Base-by-base conservation (phyloP, 2,329 filamentous ascomycete species). In the Colletotrichum sp. region DNA sequence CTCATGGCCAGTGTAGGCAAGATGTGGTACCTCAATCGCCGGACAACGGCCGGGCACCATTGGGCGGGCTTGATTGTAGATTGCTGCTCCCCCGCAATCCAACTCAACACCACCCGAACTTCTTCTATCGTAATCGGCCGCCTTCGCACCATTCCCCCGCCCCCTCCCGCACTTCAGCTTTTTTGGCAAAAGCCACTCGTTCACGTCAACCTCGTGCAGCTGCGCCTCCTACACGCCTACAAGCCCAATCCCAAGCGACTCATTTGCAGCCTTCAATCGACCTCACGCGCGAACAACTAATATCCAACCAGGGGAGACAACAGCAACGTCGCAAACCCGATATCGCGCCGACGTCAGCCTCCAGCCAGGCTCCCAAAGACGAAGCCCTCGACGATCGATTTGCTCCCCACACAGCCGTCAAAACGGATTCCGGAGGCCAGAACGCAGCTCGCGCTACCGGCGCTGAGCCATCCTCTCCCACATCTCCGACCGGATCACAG, bases 341-440 rank as follows among this genome's bases (percentile, higher is more conserved):
- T 57, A 57, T 57, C 65, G 65, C 48, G 48, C 28, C 28, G 63
- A 48, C 63, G 30, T 34, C 63, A 48, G 63, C 63, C 63, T 24
- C 14, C 32, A 10, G 28, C 36, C 8, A 66, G 34, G 43, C 43
- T 57, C 26, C 65, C 43, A 18, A 3, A 55, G 32, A 57, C 30
- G 16, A 64, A 64, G 10, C 59, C 32, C 12, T 66, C 52, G 24
- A 48, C 63, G 18, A 52, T 26, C 26, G 16, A 26, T 69, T 36
- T 14, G 24, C 52, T 21, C 24, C n/a, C 43, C 48, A 36, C 28
- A 21, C 72, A 71, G 82, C 83, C 85, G 83, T 80, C 85, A 87
- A 86, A 82, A 86, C 87, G 87, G 82, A 82, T 77, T 86, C 87
- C 79, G 81, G 80, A 79, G 81, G 82, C 69, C 83, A 86, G 78